These are phyloP conservation scores for Beta vulgaris DNA, from an alignment of 148 eudicot species.

Conservation along the genomic window DNA sequence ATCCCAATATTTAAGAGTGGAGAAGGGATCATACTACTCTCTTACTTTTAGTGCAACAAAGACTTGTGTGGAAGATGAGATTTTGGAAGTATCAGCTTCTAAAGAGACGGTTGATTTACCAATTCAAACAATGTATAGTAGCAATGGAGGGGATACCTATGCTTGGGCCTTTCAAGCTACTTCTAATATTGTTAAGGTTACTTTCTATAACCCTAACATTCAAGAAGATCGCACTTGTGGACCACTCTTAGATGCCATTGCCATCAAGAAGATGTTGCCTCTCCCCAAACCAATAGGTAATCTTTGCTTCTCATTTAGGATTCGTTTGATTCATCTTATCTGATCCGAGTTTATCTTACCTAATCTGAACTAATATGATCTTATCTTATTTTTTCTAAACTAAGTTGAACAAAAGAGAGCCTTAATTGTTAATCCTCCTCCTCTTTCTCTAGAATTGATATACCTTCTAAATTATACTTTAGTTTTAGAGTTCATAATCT, in stretches of 20 bases:
- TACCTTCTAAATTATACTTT: no score
- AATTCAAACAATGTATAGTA: conserved; percentile 68
- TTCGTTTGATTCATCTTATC: no score
- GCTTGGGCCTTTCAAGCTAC: conserved; percentile 63
- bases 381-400: no score
- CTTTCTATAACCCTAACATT: conserved; percentile 60
- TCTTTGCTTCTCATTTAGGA: not conserved
- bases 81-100: conserved; percentile 50
- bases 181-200: conserved; percentile 43
- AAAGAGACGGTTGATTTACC: conserved; percentile 39
- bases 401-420: no score
- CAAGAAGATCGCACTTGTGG: conserved; percentile 83
- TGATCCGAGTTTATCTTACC: no score
- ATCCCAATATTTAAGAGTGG: conserved; percentile 50
- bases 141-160: conserved; percentile 77
- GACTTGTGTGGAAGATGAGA: conserved; percentile 84
- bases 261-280: conserved; percentile 54
- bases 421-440: no score
- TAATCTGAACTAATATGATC: no score
- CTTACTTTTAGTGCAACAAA: conserved; percentile 77
- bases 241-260: conserved; percentile 70
- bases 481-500: no score
- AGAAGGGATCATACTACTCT: conserved; percentile 45
- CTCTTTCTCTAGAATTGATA: no score
- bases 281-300: conserved; percentile 37